Percentiles rank a stretch among this genome's conserved stretches.
phyloP scores from a whole-genome alignment of 495 filamentous ascomycete genomes.

The Penicillium manginii region DNA sequence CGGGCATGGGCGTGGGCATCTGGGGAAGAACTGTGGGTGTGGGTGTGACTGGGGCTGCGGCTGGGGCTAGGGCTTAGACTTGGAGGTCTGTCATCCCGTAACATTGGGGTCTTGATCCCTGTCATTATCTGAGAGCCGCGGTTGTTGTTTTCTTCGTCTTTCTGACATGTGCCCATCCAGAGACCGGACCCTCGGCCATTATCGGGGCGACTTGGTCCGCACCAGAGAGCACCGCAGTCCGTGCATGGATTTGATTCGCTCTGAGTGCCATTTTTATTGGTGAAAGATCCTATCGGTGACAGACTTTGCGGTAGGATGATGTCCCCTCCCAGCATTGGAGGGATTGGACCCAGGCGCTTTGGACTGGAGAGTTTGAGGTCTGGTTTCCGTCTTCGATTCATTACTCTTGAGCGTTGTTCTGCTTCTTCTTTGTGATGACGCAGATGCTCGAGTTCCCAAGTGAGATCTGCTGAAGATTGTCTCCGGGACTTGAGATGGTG shows the following conservation, averaged over 20 bases:
- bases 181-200: slow-evolving; percentile 52
- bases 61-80: slow-evolving; percentile 38
- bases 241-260: slow-evolving; percentile 14
- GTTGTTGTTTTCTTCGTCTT: slow-evolving; percentile 14
- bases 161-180: slow-evolving; percentile 67
- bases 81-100: slow-evolving; percentile 17
- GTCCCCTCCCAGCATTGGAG: slow-evolving; percentile 84
- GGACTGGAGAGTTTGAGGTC: slow-evolving; percentile 34
- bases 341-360: slow-evolving; percentile 60
- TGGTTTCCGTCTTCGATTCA: slow-evolving; percentile 22
- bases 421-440: slow-evolving; percentile 52
- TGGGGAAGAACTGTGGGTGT: not conserved
- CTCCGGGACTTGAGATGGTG: slow-evolving; percentile 38
- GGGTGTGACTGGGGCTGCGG: not conserved
- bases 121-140: slow-evolving; percentile 14
- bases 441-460: slow-evolving; percentile 56
- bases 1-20: too few species aligned
- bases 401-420: slow-evolving; percentile 40
- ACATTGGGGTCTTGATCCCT: slow-evolving; percentile 35
- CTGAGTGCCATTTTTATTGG: slow-evolving; percentile 52
- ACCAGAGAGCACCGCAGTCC: slow-evolving; percentile 48
- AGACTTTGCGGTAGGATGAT: slow-evolving; percentile 74
- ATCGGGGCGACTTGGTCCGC: slow-evolving; percentile 25
- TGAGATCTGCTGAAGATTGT: slow-evolving; percentile 52
- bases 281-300: slow-evolving; percentile 79